Evolutionary conservation across 1,284 basidiomycete species (phyloP).

Genomic region (Malassezia dermatis): DNA sequence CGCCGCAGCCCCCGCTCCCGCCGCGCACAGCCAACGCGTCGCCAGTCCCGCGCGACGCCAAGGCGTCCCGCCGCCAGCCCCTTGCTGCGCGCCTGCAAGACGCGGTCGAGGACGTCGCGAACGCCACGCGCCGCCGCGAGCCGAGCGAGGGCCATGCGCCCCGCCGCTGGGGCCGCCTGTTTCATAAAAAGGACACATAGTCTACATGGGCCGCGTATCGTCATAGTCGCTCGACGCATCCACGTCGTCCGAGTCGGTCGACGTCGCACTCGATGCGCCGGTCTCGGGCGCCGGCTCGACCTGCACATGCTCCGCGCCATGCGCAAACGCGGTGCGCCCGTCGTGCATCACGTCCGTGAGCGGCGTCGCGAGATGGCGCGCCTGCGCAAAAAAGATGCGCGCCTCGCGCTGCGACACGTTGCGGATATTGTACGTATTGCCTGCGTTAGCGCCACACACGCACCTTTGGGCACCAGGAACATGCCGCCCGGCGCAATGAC

Average conservation of each 20-base stretch:
- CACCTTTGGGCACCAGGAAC: conserved; percentile 82
- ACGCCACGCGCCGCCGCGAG: background rate
- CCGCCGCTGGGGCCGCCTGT: background rate
- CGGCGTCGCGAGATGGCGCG: conserved; percentile 54
- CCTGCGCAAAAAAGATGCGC: conserved; percentile 83
- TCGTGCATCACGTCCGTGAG: conserved; percentile 10
- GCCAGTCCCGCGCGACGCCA: background rate
- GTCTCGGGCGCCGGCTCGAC: background rate
- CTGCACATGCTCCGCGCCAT: background rate
- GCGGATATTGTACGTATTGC: conserved; percentile 79
- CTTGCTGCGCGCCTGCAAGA: background rate
- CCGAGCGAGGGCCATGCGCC: background rate
- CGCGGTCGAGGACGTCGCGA: background rate
- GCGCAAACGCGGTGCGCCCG: conserved; percentile 13
- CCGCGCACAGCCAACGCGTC: background rate
- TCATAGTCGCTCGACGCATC: conserved; percentile 5
- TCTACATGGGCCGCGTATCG: background rate
- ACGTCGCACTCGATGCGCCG: background rate
- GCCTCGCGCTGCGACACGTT: conserved; percentile 73
- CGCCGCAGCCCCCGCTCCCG: background rate
- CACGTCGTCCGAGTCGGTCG: conserved; percentile 1
- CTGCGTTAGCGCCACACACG: conserved; percentile 51
- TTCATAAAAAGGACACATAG: conserved; percentile 1
- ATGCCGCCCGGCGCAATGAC: conserved; percentile 70
- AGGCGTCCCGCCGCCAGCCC: background rate